Evolutionary conservation across 192 early-diverging fungal species (phyloP).

Genomic region (Backusella australiensis): DNA sequence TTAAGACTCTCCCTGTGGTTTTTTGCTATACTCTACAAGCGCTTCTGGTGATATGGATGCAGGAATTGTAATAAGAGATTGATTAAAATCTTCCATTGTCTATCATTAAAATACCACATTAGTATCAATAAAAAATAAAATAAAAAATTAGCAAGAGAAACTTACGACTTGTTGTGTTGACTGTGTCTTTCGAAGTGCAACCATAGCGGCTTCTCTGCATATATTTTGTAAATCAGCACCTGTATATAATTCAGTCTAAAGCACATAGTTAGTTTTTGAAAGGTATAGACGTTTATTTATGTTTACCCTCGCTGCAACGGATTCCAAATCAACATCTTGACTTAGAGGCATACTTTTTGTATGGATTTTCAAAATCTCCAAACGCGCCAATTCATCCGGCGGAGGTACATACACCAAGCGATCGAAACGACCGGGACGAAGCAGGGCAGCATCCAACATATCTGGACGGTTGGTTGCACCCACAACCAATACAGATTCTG

Average conservation of each 20-base stretch:
- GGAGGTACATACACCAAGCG: slow-evolving; percentile 73
- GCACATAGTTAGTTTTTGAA: not conserved
- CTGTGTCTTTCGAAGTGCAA: slow-evolving; percentile 30
- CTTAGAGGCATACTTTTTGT: slow-evolving; percentile 47
- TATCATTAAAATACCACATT: not conserved
- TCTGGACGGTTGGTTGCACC: slow-evolving; percentile 90
- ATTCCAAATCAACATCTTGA: slow-evolving; percentile 48
- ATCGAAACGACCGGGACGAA: slow-evolving; percentile 86
- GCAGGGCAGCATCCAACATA: slow-evolving; percentile 80
- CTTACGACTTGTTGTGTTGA: slow-evolving; percentile 8
- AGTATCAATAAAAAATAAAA: not conserved
- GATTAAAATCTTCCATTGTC: slow-evolving; percentile 21
- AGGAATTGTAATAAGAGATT: slow-evolving; percentile 18
- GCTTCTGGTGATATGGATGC: slow-evolving; percentile 11
- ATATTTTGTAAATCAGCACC: slow-evolving; percentile 55
- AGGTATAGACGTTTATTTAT: not conserved
- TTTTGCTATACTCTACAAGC: slow-evolving; percentile 10
- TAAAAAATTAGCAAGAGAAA: not conserved
- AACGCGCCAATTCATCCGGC: slow-evolving; percentile 46
- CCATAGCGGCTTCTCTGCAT: slow-evolving; percentile 53
- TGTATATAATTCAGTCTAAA: slow-evolving; percentile 54
- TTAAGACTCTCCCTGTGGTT: not conserved
- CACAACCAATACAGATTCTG: slow-evolving; percentile 71
- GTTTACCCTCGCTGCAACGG: slow-evolving; percentile 44
- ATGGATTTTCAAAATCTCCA: slow-evolving; percentile 50